These are phyloP conservation scores for Diaporthe sp. DNA, from an alignment of 2,329 filamentous ascomycete species.

Conservation along the genomic window DNA sequence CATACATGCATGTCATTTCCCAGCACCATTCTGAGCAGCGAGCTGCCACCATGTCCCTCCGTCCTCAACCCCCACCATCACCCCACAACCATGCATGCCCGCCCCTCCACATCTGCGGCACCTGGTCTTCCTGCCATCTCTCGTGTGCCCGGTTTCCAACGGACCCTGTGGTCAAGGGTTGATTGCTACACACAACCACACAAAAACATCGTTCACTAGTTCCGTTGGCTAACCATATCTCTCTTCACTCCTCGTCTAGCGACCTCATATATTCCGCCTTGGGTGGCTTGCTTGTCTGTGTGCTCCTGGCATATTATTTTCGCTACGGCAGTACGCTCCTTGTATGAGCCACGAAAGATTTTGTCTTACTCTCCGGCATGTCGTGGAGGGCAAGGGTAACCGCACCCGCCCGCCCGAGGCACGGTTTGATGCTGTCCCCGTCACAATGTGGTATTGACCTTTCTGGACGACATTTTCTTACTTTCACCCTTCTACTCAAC, in stretches of 20 bases:
- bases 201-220: background rate
- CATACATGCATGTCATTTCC: background rate
- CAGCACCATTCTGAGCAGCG: background rate
- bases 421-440: background rate
- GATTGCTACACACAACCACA: background rate
- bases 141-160: background rate
- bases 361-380: background rate
- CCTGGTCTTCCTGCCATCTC: background rate
- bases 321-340: background rate
- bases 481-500: background rate
- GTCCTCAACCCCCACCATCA: background rate
- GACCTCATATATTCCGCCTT: background rate
- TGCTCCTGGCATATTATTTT: constrained; percentile 16
- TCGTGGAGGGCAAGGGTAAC: background rate
- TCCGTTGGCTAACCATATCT: background rate
- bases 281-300: background rate
- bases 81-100: background rate
- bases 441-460: background rate
- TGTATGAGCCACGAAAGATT: background rate
- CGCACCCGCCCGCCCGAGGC: background rate
- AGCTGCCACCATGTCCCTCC: background rate
- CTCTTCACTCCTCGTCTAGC: background rate
- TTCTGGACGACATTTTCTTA: background rate
- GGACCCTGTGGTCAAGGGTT: background rate
- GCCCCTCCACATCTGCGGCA: background rate